Evolutionary conservation across 495 filamentous ascomycete genomes (phyloP).

Genomic region (Parmelia sp.): DNA sequence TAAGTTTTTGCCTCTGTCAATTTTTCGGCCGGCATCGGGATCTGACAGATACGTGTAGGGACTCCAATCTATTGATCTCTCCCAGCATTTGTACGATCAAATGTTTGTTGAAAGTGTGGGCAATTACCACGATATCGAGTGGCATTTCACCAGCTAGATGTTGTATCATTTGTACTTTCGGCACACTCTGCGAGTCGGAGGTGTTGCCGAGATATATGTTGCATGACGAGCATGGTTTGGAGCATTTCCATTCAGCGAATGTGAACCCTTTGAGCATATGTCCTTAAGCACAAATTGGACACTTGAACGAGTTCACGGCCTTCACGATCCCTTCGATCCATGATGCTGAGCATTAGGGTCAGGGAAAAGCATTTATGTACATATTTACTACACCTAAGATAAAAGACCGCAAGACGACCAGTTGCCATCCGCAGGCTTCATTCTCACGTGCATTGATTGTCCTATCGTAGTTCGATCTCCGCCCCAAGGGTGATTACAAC

Average conservation of each 20-base stretch:
- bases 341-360: background rate
- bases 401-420: background rate
- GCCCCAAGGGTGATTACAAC: too few species aligned
- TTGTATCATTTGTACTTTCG: background rate
- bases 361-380: background rate
- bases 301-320: background rate
- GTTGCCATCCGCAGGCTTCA: background rate
- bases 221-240: background rate
- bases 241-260: background rate
- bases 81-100: conserved; percentile 37
- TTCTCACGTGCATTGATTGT: background rate
- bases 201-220: background rate
- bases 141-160: conserved; percentile 21
- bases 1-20: background rate
- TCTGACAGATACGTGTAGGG: conserved; percentile 9
- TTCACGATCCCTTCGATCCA: background rate
- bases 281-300: background rate
- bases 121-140: conserved; percentile 19
- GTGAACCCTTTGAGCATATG: background rate
- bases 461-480: too few species aligned
- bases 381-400: background rate
- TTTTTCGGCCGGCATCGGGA: background rate
- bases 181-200: background rate
- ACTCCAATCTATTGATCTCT: conserved; percentile 41
- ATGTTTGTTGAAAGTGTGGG: conserved; percentile 23